phyloP scores from a whole-genome alignment of 495 filamentous ascomycete species.

The Baudoinia panamericana region DNA sequence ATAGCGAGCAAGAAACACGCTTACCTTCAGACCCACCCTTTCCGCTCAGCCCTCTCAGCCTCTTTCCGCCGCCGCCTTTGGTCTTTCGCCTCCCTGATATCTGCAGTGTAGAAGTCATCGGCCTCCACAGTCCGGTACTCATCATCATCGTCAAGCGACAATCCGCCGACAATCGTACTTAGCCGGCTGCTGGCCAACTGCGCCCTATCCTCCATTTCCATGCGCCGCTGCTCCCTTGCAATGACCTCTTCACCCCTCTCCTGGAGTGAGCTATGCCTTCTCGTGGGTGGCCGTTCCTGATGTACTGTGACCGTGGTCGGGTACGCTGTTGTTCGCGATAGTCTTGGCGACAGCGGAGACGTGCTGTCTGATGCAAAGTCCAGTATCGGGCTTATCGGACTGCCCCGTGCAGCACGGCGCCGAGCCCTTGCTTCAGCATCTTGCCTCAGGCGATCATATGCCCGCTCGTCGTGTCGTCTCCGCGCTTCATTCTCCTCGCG shows the following conservation, averaged over 20 bases:
- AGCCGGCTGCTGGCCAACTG: neutral
- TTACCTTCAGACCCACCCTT: neutral
- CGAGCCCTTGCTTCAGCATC: conserved; percentile 1
- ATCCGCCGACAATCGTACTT: neutral
- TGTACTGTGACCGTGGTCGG: conserved; percentile 6
- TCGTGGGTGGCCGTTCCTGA: neutral
- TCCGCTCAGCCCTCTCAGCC: neutral
- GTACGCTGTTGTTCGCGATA: conserved; percentile 3
- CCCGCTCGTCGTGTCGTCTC: neutral
- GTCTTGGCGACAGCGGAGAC: conserved; percentile 5
- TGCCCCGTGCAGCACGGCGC: neutral
- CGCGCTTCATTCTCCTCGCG: conserved; percentile 2
- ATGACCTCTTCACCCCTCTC: conserved; percentile 12
- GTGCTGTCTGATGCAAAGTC: neutral
- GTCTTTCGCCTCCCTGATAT: neutral
- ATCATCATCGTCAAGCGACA: neutral
- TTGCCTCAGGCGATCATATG: conserved; percentile 4
- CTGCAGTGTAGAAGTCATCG: neutral
- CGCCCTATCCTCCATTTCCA: neutral
- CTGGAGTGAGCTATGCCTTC: neutral
- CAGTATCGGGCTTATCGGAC: neutral
- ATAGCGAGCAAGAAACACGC: too few relatives aligned
- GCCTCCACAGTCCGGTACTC: neutral
- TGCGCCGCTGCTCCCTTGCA: conserved; percentile 11
- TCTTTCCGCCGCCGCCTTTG: too few relatives aligned